Evolutionary conservation across 331 rosid species (phyloP).

Genomic region (Quercus tomentella): DNA sequence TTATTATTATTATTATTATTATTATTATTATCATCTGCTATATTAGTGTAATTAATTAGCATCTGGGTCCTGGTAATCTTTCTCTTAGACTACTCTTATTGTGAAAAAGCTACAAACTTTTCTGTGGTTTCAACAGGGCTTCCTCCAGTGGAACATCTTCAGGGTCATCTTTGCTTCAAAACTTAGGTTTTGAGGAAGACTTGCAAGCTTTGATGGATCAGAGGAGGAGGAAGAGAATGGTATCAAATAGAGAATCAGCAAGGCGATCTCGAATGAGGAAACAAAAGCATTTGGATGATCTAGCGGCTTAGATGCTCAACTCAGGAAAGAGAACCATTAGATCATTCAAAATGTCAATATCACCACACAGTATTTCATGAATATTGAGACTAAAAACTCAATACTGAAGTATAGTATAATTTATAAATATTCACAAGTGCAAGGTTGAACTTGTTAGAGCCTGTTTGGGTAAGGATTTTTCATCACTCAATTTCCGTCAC

Average conservation of each 20-base stretch:
- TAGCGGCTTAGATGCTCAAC: conserved; percentile 52
- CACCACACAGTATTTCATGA: conserved; percentile 54
- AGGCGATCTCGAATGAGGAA: conserved; percentile 83
- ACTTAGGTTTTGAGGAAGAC: conserved; percentile 72
- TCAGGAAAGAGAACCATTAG: conserved; percentile 67
- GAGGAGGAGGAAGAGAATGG: conserved; percentile 87
- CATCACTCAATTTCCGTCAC: too few species aligned
- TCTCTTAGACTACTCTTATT: background rate
- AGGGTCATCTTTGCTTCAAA: conserved; percentile 49
- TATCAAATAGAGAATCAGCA: conserved; percentile 87
- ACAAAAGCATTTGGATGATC: conserved; percentile 88
- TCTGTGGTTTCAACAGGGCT: conserved; percentile 41
- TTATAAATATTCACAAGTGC: too few species aligned
- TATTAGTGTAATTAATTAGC: conserved; percentile 15
- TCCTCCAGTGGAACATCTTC: conserved; percentile 83
- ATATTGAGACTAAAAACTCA: conserved; percentile 71
- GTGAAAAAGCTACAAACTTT: background rate
- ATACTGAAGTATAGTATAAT: conserved; percentile 23
- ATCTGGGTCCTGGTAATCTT: conserved; percentile 49
- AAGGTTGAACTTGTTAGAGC: too few species aligned
- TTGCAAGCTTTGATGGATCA: conserved; percentile 60
- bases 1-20: too few species aligned
- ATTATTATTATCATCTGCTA: background rate
- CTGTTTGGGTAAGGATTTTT: too few species aligned
- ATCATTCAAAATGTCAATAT: conserved; percentile 50